phyloP scores from a whole-genome alignment of 768 basidiomycete genomes.

The Russula sp. region DNA sequence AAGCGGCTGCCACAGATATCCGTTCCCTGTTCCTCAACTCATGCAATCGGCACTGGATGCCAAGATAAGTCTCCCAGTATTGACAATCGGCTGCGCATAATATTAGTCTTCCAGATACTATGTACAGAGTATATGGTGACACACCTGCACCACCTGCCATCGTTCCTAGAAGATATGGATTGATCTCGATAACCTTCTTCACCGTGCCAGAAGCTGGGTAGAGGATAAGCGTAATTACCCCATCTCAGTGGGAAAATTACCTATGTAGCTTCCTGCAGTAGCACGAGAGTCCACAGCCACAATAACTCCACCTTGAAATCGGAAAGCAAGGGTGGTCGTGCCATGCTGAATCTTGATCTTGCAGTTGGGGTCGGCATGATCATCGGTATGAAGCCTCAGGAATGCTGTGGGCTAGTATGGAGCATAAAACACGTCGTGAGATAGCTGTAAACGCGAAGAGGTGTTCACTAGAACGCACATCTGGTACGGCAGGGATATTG shows the following conservation, averaged over 20 bases:
- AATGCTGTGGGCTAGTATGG: conserved; percentile 80
- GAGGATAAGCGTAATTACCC: background rate
- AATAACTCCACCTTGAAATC: conserved; percentile 93
- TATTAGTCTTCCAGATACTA: background rate
- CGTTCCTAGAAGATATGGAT: conserved; percentile 96
- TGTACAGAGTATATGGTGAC: conserved; percentile 23
- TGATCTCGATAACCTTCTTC: conserved; percentile 99
- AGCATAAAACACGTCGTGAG: background rate
- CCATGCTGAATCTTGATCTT: conserved; percentile 98
- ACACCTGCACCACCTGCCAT: conserved; percentile 98
- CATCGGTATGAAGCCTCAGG: conserved; percentile 89
- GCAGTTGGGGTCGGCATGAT: conserved; percentile 88
- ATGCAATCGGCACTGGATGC: conserved; percentile 94
- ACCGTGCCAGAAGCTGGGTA: conserved; percentile 85
- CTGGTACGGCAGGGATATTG: conserved; percentile 61
- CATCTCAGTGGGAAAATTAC: conserved; percentile 36
- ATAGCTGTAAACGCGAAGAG: background rate
- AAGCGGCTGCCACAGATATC: conserved; percentile 98
- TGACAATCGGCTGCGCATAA: conserved; percentile 75
- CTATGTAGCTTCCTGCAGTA: conserved; percentile 94
- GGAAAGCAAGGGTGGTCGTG: conserved; percentile 96
- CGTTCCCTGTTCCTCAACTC: conserved; percentile 95
- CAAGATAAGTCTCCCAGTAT: conserved; percentile 98
- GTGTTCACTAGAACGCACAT: conserved; percentile 44
- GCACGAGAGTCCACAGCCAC: conserved; percentile 99